Percentiles rank a stretch among this genome's conserved stretches.
These are phyloP conservation scores for Rugiboletus extremiorientalis DNA, from an alignment of 1,284 basidiomycete species.

Conservation along the genomic window DNA sequence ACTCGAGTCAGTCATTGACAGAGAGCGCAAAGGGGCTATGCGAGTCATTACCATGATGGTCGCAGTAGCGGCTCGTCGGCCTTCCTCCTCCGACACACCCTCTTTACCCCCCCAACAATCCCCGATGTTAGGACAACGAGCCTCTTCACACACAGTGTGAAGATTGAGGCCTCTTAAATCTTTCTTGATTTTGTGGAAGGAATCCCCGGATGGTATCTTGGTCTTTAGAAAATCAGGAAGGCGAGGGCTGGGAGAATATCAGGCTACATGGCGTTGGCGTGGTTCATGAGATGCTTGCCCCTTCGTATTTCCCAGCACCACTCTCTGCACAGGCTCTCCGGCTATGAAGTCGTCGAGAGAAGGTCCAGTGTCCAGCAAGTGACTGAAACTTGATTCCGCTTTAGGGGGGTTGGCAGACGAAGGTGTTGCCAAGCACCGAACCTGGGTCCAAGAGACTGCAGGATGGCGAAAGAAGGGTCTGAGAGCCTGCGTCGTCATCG, in stretches of 20 bases:
- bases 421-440: slow-evolving; percentile 59
- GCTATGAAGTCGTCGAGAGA: slow-evolving; percentile 86
- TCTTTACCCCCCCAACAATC: slow-evolving; percentile 98
- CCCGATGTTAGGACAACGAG: slow-evolving; percentile 98
- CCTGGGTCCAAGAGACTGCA: slow-evolving; percentile 15
- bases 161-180: slow-evolving; percentile 90
- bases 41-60: slow-evolving; percentile 87
- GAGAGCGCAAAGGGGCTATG: neutral
- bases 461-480: slow-evolving; percentile 12
- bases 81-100: slow-evolving; percentile 68
- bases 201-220: slow-evolving; percentile 85
- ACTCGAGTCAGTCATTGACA: slow-evolving; percentile 8
- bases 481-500: slow-evolving; percentile 19
- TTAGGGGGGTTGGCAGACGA: slow-evolving; percentile 33
- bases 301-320: slow-evolving; percentile 78
- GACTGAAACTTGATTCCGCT: slow-evolving; percentile 48
- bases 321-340: slow-evolving; percentile 57
- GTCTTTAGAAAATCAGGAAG: slow-evolving; percentile 94
- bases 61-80: slow-evolving; percentile 88
- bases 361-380: slow-evolving; percentile 70
- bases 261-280: neutral
- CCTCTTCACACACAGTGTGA: slow-evolving; percentile 98
- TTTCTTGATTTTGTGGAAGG: slow-evolving; percentile 92
- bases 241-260: slow-evolving; percentile 60
- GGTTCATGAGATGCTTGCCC: slow-evolving; percentile 44